Conservation (phyloP, 2,329 filamentous ascomycete genomes). For the Verticillium tricorpus region DNA sequence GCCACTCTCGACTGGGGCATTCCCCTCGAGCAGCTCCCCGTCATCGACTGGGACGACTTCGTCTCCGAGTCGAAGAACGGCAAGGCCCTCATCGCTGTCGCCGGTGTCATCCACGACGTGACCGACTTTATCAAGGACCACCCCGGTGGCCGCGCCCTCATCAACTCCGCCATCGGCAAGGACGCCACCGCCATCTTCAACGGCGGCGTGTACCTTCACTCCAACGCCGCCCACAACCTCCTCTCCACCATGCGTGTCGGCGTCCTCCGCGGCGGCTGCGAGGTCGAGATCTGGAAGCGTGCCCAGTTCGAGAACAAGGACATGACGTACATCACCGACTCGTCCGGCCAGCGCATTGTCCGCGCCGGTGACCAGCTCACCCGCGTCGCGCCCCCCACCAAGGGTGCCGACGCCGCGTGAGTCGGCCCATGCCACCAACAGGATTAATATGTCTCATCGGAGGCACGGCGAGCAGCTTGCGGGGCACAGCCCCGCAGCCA, state of each 20-base stretch:
- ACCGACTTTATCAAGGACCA: constrained; percentile 82
- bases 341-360: constrained; percentile 74
- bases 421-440: neutral
- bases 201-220: constrained; percentile 84
- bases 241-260: constrained; percentile 84
- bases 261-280: constrained; percentile 80
- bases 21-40: constrained; percentile 78
- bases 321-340: constrained; percentile 74
- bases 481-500: neutral
- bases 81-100: constrained; percentile 70
- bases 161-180: constrained; percentile 77
- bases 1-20: constrained; percentile 79
- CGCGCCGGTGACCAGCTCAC: constrained; percentile 84
- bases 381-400: constrained; percentile 72
- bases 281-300: constrained; percentile 92
- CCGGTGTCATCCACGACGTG: constrained; percentile 83
- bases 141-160: constrained; percentile 85
- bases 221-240: constrained; percentile 84
- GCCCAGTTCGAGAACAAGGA: constrained; percentile 82
- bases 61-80: constrained; percentile 73
- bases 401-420: constrained; percentile 79
- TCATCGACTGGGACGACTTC: constrained; percentile 84
- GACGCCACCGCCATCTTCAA: constrained; percentile 90
- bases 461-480: neutral
- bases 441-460: constrained; percentile 1